Evolutionary conservation across 371 early-diverging fungal species (phyloP).

Genomic region (Sporodiniella umbellata): DNA sequence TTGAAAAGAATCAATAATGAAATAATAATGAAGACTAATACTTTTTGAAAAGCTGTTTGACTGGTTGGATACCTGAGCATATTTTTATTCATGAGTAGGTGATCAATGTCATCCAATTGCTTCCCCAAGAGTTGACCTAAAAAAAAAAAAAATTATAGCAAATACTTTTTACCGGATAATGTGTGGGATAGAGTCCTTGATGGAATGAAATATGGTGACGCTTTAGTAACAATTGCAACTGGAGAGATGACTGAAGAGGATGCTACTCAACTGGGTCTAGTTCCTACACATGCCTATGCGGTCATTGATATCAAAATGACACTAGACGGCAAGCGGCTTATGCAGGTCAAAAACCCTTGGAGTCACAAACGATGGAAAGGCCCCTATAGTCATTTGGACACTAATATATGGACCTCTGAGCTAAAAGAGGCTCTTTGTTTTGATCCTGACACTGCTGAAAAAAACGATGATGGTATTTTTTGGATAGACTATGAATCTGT

Average conservation of each 20-base stretch:
- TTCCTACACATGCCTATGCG: constrained; percentile 89
- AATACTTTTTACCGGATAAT: constrained; percentile 57
- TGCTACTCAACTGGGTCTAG: constrained; percentile 71
- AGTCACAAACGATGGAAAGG: constrained; percentile 86
- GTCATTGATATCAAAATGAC: constrained; percentile 59
- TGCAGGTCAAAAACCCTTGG: constrained; percentile 90
- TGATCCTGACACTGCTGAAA: constrained; percentile 63
- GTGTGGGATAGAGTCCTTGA: constrained; percentile 73
- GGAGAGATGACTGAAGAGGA: constrained; percentile 69
- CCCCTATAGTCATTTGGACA: constrained; percentile 73
- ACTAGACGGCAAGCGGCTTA: constrained; percentile 22
- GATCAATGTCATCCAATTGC: no score
- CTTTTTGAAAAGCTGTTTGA: constrained; percentile 68
- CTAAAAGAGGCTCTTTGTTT: constrained; percentile 64
- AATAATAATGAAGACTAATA: no score
- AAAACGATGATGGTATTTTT: constrained; percentile 77
- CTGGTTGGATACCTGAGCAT: constrained; percentile 93
- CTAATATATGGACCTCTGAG: constrained; percentile 67
- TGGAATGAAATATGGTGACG: constrained; percentile 68
- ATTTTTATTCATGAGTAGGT: constrained; percentile 75
- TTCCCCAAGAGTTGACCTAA: neutral
- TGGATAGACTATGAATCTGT: constrained; percentile 88
- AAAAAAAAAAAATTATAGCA: constrained; percentile 17
- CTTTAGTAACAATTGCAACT: constrained; percentile 64
- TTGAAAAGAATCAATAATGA: no score